Base-by-base conservation (phyloP, 768 basidiomycete species). In the Paxillus involutus region DNA sequence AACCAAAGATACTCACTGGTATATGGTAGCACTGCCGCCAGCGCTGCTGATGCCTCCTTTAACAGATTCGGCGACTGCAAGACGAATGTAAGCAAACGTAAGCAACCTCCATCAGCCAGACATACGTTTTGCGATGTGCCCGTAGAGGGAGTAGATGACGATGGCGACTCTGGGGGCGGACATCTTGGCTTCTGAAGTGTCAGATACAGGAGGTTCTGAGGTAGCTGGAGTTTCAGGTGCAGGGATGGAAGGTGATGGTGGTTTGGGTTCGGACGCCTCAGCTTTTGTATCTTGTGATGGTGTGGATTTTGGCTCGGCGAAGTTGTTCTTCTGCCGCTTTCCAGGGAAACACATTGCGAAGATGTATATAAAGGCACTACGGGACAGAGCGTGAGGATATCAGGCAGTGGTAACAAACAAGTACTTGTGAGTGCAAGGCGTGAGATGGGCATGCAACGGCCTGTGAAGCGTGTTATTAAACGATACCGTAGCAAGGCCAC, bases 91-190 rank as follows among this genome's bases (percentile, higher is more conserved):
- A 8, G 17, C 12, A 42, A 42, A 32, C 0, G 12, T 11, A 21
- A 11, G 4, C 14, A 9, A 40, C 1, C 35, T 14, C 11, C 5
- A 41, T 46, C 2, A 14, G 26, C 40, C 32, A 41, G 44, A 58
- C 79, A 46, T 57, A 82, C 80, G 54, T 59, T 73, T 73, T 58
- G 71, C 68, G 36, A 82, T 71, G 57, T 80, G 79, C 37, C 80
- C 80, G 56, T 80, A 80, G 57, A 80, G 64, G 47, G 80, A 67
- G 65, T 81, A 80, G 67, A 81, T 73, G 36, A 78, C 57, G 58
- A 78, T 79, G 36, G 77, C 78, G 36, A 80, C 62, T 42, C 67
- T 71, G 16, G 77, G 77, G 16, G 58, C 40, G 11, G 71, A 56
- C 59, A 57, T 61, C 7, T 35, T 37, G 32, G 16, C 32, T 32